Conservation (phyloP, 192 early-diverging fungal genomes). For the Umbelopsis ramanniana region DNA sequence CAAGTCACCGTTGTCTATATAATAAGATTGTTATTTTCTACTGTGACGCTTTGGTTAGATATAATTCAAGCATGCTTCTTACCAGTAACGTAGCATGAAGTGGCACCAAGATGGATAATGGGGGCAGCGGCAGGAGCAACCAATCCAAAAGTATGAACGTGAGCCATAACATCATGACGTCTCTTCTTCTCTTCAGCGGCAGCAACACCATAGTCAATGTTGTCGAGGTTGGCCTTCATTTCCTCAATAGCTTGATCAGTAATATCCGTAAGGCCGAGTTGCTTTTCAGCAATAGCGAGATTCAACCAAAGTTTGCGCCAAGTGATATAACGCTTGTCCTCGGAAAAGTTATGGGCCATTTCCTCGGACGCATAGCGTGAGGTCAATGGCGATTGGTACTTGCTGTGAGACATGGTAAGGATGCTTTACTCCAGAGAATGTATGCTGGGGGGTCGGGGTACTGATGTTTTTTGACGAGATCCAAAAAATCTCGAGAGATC, state of each 20-base stretch:
- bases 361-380: slow-evolving; percentile 96
- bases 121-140: slow-evolving; percentile 85
- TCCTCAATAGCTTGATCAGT: slow-evolving; percentile 83
- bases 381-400: slow-evolving; percentile 95
- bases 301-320: slow-evolving; percentile 97
- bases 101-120: slow-evolving; percentile 98
- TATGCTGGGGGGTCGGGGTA: background rate
- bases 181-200: slow-evolving; percentile 90
- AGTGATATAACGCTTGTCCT: slow-evolving; percentile 93
- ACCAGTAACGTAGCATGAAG: slow-evolving; percentile 96
- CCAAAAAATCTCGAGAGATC: too few relatives aligned
- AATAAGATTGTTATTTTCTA: background rate
- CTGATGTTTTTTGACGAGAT: too few relatives aligned
- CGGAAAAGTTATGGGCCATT: slow-evolving; percentile 96
- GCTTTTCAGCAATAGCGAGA: slow-evolving; percentile 90
- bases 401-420: slow-evolving; percentile 61
- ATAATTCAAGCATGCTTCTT: background rate
- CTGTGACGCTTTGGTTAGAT: background rate
- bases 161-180: slow-evolving; percentile 99
- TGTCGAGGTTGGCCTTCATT: slow-evolving; percentile 85
- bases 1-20: slow-evolving; percentile 92
- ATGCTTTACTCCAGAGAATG: background rate
- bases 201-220: slow-evolving; percentile 91
- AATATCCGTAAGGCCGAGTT: slow-evolving; percentile 89
- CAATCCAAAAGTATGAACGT: slow-evolving; percentile 94